Evolutionary conservation across 495 filamentous ascomycete species (phyloP), one percentile per base, ranked within the genome.

Genomic region (Penicilliopsis zonata): DNA sequence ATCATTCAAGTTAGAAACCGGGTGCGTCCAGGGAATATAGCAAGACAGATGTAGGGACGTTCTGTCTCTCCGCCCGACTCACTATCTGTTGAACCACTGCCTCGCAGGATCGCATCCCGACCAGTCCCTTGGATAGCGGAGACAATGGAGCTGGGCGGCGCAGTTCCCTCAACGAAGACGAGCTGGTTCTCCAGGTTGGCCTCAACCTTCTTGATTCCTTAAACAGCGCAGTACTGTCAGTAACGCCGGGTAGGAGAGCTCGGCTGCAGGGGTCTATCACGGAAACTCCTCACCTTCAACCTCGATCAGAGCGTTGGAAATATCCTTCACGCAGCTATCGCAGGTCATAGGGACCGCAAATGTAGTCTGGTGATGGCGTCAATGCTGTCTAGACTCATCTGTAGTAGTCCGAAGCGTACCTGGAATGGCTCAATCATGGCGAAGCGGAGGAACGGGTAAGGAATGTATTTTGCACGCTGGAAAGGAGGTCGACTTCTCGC

Each of bases 341-440:
- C 90, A 96, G 55, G 73, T 80, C 70, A 98, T 80, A 15, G 84
- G 87, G 53, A 96, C 90, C 38, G 88, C 83, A 49, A 98, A 95
- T 38, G 86, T 79, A 24, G 86, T 93, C 82, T 95, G 44, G 4
- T 6, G 37, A 14, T 15, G 25, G 29, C 13, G 30, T 36, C 20
- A 16, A 34, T 28, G 19, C n/a, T n/a, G n/a, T n/a, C n/a, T n/a
- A n/a, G n/a, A n/a, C n/a, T n/a, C n/a, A n/a, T n/a, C n/a, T n/a
- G n/a, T n/a, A n/a, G n/a, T n/a, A n/a, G n/a, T n/a, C n/a, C n/a
- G 22, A 12, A 17, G 43, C 63, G 28, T 30, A 70, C 69, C 60
- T 74, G 59, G 47, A 77, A 77, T 29, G 72, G 61, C 33, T 75
- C 59, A 41, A 72, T 71, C 70, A 72, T 74, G 41, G 43, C 43